Percentiles rank a stretch among this genome's conserved stretches.
Evolutionary conservation across 2,329 filamentous ascomycete species (phyloP).

Genomic region (Dactylellina parvicollis): DNA sequence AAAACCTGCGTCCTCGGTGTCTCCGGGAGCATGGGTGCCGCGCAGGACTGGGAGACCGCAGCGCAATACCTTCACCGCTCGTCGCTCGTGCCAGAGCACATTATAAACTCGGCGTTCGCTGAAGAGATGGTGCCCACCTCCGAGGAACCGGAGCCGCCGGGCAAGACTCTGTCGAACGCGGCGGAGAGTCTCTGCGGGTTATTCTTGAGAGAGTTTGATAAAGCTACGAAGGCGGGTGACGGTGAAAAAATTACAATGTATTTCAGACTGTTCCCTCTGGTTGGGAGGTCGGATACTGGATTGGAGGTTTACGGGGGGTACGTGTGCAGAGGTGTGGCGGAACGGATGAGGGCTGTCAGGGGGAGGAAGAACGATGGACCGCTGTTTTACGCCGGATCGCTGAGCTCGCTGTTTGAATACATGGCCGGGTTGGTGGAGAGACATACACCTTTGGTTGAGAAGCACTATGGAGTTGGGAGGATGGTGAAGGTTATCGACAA

Average conservation of each 20-base stretch:
- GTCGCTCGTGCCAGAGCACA: conserved; percentile 79
- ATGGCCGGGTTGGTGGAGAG: conserved; percentile 96
- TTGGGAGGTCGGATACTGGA: conserved; percentile 86
- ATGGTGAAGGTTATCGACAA: conserved; percentile 95
- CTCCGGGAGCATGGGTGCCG: conserved; percentile 93
- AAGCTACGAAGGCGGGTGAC: conserved; percentile 85
- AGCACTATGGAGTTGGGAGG: conserved; percentile 89
- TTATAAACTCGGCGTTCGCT: conserved; percentile 85
- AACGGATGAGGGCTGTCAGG: conserved; percentile 72
- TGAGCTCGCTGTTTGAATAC: conserved; percentile 95
- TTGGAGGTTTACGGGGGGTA: conserved; percentile 95
- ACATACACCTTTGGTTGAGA: conserved; percentile 88
- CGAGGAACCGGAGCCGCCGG: conserved; percentile 91
- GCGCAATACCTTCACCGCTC: conserved; percentile 88
- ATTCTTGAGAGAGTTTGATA: conserved; percentile 94
- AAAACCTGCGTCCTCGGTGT: conserved; percentile 96
- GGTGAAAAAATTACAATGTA: conserved; percentile 91
- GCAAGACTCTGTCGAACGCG: conserved; percentile 84
- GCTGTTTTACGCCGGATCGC: conserved; percentile 88
- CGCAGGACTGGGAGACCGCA: conserved; percentile 98
- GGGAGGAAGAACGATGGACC: conserved; percentile 71
- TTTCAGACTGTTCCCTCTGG: conserved; percentile 97
- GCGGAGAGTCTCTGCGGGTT: conserved; percentile 88
- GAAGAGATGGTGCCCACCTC: conserved; percentile 92
- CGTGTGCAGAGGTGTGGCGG: conserved; percentile 92